phyloP scores from a whole-genome alignment of 2,329 filamentous ascomycete genomes.

The Aspergillus quadricinctus region DNA sequence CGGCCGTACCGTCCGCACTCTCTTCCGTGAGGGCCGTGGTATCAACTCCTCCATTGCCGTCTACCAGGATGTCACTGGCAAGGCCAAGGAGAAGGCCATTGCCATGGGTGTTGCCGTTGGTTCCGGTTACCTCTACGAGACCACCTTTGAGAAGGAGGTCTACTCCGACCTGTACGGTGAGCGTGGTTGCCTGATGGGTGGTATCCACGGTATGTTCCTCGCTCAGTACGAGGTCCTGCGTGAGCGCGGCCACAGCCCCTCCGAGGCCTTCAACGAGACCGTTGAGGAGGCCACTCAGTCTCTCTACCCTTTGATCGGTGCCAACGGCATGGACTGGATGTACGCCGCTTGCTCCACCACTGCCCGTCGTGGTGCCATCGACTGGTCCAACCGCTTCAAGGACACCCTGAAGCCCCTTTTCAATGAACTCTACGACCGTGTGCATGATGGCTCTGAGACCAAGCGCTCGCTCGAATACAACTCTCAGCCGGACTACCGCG shows the following conservation, averaged over 20 bases:
- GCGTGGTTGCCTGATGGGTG: constrained; percentile 99
- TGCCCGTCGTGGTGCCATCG: constrained; percentile 94
- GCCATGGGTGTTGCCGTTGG: constrained; percentile 96
- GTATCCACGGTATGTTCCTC: constrained; percentile 99
- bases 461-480: constrained; percentile 97
- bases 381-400: constrained; percentile 98
- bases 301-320: constrained; percentile 94
- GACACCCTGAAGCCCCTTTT: constrained; percentile 97
- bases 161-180: constrained; percentile 99
- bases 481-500: constrained; percentile 88
- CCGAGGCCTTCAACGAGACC: constrained; percentile 99
- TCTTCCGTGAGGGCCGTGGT: constrained; percentile 98
- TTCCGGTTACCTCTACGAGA: constrained; percentile 99
- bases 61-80: constrained; percentile 96
- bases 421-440: constrained; percentile 92
- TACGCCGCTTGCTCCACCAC: constrained; percentile 99
- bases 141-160: constrained; percentile 99
- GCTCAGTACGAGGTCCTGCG: constrained; percentile 99
- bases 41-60: constrained; percentile 99
- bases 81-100: constrained; percentile 96
- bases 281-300: constrained; percentile 99
- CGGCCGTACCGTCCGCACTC: constrained; percentile 94
- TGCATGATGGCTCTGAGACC: constrained; percentile 89
- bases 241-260: constrained; percentile 95
- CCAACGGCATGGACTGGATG: constrained; percentile 99